Evolutionary conservation across 2,329 filamentous ascomycete genomes (phyloP).

Genomic region (Colletotrichum ledebouriae): DNA sequence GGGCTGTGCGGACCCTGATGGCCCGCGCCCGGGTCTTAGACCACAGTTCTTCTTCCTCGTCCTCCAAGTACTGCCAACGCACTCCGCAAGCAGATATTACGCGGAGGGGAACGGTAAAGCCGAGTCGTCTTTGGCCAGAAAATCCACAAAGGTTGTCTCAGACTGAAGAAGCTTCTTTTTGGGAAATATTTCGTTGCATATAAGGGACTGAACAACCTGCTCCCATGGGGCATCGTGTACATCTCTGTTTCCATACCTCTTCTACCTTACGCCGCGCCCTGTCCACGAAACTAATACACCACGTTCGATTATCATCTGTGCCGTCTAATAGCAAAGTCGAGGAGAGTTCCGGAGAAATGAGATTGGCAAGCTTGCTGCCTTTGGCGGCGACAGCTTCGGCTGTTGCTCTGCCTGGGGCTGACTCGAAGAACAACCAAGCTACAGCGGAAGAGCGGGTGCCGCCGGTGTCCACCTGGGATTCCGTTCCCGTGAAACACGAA

Average conservation of each 20-base stretch:
- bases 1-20: slow-evolving; percentile 35
- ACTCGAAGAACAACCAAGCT: no score
- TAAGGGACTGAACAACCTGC: not conserved
- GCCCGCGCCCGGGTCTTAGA: slow-evolving; percentile 4
- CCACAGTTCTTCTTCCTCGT: not conserved
- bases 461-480: not conserved
- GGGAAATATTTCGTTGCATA: not conserved
- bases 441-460: not conserved
- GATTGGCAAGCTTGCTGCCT: not conserved
- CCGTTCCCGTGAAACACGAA: not conserved
- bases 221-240: slow-evolving; percentile 13
- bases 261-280: slow-evolving; percentile 9
- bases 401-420: not conserved
- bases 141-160: not conserved
- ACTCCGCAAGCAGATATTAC: no score
- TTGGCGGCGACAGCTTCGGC: slow-evolving; percentile 10
- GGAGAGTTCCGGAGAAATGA: slow-evolving; percentile 16
- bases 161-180: not conserved
- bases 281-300: not conserved
- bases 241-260: slow-evolving; percentile 8
- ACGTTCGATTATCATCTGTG: not conserved
- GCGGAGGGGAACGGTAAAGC: no score
- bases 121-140: no score
- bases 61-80: no score
- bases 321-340: not conserved